Conservation (phyloP, 345 rosid genomes). For the Eucalyptus polyanthemos region DNA sequence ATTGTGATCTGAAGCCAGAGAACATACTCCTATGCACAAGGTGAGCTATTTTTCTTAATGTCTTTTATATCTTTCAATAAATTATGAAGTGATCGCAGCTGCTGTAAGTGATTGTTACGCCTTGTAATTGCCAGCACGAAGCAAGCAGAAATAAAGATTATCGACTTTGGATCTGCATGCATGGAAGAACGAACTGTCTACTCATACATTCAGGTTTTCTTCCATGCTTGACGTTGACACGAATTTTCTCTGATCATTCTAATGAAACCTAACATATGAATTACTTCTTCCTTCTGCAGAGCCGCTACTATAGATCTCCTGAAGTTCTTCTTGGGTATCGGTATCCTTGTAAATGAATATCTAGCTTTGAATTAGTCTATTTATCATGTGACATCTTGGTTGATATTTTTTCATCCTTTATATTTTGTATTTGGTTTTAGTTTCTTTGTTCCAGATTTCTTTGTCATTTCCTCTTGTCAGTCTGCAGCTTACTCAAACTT, state of each 20-base stretch:
- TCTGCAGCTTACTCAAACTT: background rate
- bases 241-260: background rate
- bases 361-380: background rate
- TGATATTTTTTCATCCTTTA: background rate
- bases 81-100: background rate
- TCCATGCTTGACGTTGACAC: background rate
- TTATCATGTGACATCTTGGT: background rate
- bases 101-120: background rate
- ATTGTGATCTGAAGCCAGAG: constrained; percentile 98
- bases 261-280: background rate
- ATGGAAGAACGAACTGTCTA: constrained; percentile 97
- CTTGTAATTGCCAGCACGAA: constrained; percentile 47
- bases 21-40: constrained; percentile 93
- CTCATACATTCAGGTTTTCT: constrained; percentile 90
- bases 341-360: constrained; percentile 55
- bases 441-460: background rate
- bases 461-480: background rate
- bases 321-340: constrained; percentile 97
- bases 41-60: constrained; percentile 22
- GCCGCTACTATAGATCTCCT: constrained; percentile 98
- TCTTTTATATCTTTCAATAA: background rate
- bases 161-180: constrained; percentile 99
- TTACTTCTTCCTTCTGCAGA: constrained; percentile 37
- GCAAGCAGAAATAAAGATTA: constrained; percentile 95
- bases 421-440: background rate